Evolutionary conservation across 164 flowering plant species (phyloP).

Genomic region (Aristolochia fimbriata): DNA sequence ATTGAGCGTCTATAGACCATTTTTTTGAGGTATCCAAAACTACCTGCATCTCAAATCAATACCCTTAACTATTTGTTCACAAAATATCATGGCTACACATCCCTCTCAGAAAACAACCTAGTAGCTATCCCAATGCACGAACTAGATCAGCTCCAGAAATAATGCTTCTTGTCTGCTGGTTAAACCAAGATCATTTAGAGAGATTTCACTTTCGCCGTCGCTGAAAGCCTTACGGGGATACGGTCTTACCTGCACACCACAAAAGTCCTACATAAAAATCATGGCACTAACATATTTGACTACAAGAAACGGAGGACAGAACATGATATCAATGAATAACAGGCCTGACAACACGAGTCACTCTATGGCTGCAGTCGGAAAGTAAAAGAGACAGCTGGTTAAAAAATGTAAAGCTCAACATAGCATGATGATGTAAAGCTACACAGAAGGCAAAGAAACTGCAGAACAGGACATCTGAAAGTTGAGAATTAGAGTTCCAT

Average conservation of each 20-base stretch:
- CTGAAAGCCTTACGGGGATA: conserved; percentile 78
- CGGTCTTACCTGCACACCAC: conserved; percentile 71
- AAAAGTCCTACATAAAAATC: not conserved
- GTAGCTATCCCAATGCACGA: no score
- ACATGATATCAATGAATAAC: not conserved
- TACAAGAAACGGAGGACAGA: not conserved
- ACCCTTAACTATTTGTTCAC: no score
- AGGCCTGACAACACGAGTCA: not conserved
- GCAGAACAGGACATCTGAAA: not conserved
- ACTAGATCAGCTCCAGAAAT: conserved; percentile 63
- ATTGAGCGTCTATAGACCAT: no score
- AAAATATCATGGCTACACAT: no score
- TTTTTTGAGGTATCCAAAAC: no score
- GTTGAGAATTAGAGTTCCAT: not conserved
- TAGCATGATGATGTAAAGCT: not conserved
- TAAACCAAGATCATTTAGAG: conserved; percentile 71
- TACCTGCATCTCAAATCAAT: no score
- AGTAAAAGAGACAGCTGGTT: not conserved
- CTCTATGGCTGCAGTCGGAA: not conserved
- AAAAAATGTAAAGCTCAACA: not conserved
- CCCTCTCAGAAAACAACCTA: no score
- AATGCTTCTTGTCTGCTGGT: conserved; percentile 93
- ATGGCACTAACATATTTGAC: not conserved
- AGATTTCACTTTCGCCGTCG: conserved; percentile 47
- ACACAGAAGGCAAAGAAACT: not conserved